phyloP scores from a whole-genome alignment of 1,284 basidiomycete genomes.

The Boletus sp. region DNA sequence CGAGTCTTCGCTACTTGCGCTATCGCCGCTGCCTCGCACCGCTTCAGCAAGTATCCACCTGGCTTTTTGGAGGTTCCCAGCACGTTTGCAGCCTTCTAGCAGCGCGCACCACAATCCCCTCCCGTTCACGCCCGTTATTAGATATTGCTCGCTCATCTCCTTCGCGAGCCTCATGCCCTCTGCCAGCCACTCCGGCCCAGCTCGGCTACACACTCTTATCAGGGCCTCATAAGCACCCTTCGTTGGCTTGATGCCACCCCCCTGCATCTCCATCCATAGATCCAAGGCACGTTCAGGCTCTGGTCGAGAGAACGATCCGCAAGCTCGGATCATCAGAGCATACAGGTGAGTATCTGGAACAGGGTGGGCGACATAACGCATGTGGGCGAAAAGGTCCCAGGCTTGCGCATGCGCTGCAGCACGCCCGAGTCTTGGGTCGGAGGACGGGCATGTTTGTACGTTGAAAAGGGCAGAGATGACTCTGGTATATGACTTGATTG shows the following conservation, averaged over 20 bases:
- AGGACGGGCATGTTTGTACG: conserved; percentile 38
- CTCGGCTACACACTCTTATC: conserved; percentile 72
- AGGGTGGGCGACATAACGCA: conserved; percentile 92
- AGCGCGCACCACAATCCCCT: conserved; percentile 74
- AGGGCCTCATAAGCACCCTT: conserved; percentile 75
- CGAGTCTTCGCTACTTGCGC: conserved; percentile 30
- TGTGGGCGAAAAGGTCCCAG: conserved; percentile 93
- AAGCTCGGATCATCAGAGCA: conserved; percentile 85
- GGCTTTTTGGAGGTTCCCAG: conserved; percentile 78
- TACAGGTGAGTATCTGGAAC: conserved; percentile 74
- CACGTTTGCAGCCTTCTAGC: conserved; percentile 83
- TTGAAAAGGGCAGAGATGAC: conserved; percentile 59
- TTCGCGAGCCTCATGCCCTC: conserved; percentile 78
- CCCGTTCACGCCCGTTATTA: conserved; percentile 15
- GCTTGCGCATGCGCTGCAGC: conserved; percentile 61
- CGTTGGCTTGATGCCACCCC: conserved; percentile 54
- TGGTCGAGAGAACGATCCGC: conserved; percentile 55
- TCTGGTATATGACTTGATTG: conserved; percentile 62
- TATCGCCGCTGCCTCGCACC: conserved; percentile 40
- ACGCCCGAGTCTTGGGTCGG: conserved; percentile 22
- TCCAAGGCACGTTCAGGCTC: conserved; percentile 92
- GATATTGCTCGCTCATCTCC: conserved; percentile 64
- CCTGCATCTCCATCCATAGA: conserved; percentile 89
- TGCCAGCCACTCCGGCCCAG: conserved; percentile 60
- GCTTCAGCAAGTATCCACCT: conserved; percentile 93